Evolutionary conservation across 768 basidiomycete species (phyloP), one percentile per base, ranked within the genome.

Genomic region (Boletus rubroflammeus): DNA sequence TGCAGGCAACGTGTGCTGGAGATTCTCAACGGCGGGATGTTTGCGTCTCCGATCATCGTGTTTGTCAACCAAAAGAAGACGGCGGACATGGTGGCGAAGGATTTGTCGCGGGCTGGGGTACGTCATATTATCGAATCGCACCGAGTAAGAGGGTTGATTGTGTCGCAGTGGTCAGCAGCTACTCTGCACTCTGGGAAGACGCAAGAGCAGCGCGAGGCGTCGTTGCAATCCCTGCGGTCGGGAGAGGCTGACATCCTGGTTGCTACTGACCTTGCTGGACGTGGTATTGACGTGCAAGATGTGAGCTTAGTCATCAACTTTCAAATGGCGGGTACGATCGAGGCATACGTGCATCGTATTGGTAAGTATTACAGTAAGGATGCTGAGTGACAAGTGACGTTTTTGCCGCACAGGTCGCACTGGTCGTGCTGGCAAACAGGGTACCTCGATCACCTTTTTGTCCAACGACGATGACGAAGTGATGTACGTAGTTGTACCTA

Each of bases 41-140:
- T 84, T 69, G 72, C 84, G 34, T 83, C 97, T 17, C 97, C 97
- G 5, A 98, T 99, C 62, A 99, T 99, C 59, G 90, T 94, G 19
- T 99, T 98, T 73, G 95, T 98, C 77, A 98, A 98, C 71, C 95
- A 98, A 73, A 99, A 99, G 80, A 97, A 98, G 80, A 96, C 93
- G 13, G 96, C 95, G 47, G 97, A 99, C 69, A 92, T 94, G 86
- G 93, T 99, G 32, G 88, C 93, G 36, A 95, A 95, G 70, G 95
- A 98, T 66, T 77, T 99, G 2, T 85, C 86, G 46, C 89, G 93
- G 49, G 92, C 86, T 38, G 89, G 91, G 21, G 90, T 95, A 70
- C 39, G 90, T 81, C 23, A 38, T 46, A 25, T 25, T 4, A 19
- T 47, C 7, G 51, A 40, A 49, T 13, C 26, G 17, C 23, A 21